A percentile compares a stretch with the other conserved stretches of the same genome.
Conservation (phyloP, 345 rosid genomes). For the Eucalyptus sp. region DNA sequence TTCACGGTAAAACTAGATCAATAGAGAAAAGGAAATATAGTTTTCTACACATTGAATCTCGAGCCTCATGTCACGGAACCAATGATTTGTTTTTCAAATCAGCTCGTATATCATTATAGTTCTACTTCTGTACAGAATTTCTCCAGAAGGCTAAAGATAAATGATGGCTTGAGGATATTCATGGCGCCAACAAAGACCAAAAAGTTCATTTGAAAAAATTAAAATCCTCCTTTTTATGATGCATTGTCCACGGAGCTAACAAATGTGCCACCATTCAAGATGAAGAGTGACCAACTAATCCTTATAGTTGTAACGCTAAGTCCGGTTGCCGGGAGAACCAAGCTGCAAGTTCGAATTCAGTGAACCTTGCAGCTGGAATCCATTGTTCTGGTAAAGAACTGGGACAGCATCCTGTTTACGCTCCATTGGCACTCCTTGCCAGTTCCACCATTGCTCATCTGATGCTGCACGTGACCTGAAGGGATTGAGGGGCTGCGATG, state of each 20-base stretch:
- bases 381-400: slow-evolving; percentile 53
- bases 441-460: neutral
- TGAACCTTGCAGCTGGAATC: slow-evolving; percentile 51
- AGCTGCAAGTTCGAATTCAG: slow-evolving; percentile 47
- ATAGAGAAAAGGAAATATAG: neutral
- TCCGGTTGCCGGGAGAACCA: slow-evolving; percentile 71
- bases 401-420: slow-evolving; percentile 26
- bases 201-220: neutral
- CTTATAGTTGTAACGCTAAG: slow-evolving; percentile 80
- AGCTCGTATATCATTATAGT: neutral
- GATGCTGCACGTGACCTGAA: neutral
- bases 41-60: neutral
- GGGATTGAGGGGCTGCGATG: slow-evolving; percentile 10
- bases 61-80: neutral
- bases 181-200: neutral
- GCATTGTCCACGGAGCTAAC: neutral
- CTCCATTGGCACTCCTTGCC: slow-evolving; percentile 22
- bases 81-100: neutral
- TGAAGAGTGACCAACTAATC: neutral
- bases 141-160: neutral
- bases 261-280: neutral
- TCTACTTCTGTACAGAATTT: neutral
- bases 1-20: neutral
- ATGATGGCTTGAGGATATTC: neutral
- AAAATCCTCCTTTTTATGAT: neutral